Base-by-base conservation (phyloP, 2,329 filamentous ascomycete species). In the Diplodia corticola region DNA sequence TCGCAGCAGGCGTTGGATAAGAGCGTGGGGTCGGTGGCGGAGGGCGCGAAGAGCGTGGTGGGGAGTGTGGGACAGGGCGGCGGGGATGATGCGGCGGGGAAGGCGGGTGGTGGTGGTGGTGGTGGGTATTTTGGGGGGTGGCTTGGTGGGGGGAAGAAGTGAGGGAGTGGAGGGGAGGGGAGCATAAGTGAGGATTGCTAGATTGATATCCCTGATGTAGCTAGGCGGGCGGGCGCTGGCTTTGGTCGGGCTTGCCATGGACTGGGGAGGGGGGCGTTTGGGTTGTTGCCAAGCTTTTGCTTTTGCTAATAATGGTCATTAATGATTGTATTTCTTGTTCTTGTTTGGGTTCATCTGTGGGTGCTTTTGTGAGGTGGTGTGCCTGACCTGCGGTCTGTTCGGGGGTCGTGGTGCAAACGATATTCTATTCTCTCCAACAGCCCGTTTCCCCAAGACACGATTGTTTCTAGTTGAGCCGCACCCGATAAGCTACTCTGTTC, bases 41-140 rank as follows among this genome's bases (percentile, higher is more conserved):
- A 44, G 54, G 37, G 54, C 22, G 37, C 37, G 22, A 44, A 59
- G 54, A 30, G 33, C 2, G 40, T 4, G 17, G 17, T 7, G 40
- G 40, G 17, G 6, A 9, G 17, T 20, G 40, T n/a, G 40, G 17
- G 40, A 3, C 13, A 26, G 26, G 24, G 15, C 15, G 49, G 49
- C 15, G 49, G 49, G 4, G 51, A 54, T 30, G 9, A 30, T 3
- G 50, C 17, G 28, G n/a, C n/a, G n/a, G n/a, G n/a, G n/a, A 35
- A 37, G 51, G 51, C 10, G 17, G 40, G 40, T 0, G 40, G 17
- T 5, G 40, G 40, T 2, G 20, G 20, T 17, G 44, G 28, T 2
- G 57, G 57, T 5, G 40, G 57, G 17, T 61, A 49, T n/a, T 49
- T 61, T 15, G 57, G 40, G 6, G 55, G 55, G 17, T 59, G 55